These are phyloP conservation scores for Psilocybe sp. DNA, from an alignment of 768 basidiomycete species.

Conservation along the genomic window DNA sequence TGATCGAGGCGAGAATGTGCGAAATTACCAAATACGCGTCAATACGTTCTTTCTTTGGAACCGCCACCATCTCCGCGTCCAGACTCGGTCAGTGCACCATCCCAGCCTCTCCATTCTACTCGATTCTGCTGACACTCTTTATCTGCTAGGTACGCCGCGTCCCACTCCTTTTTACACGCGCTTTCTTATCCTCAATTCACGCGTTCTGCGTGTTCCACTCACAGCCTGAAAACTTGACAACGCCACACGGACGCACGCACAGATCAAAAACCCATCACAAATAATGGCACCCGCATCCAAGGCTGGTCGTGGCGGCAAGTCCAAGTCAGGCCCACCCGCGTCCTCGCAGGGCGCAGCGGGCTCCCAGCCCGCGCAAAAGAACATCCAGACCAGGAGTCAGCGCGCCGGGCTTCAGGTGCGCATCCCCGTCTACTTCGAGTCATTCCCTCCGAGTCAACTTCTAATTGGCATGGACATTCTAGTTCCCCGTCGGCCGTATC, in stretches of 20 bases:
- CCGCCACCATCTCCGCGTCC: constrained; percentile 36
- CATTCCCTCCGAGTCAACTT: not conserved
- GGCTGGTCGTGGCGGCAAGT: constrained; percentile 59
- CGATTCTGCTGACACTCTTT: no score
- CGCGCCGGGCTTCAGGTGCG: constrained; percentile 85
- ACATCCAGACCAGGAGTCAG: constrained; percentile 69
- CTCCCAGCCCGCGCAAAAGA: constrained; percentile 24
- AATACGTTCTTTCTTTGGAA: constrained; percentile 41
- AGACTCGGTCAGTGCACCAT: constrained; percentile 27
- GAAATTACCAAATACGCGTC: constrained; percentile 32
- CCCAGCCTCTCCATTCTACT: no score
- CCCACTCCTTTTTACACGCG: not conserved
- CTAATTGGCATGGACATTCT: not conserved
- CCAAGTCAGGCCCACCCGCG: constrained; percentile 46
- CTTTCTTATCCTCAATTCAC: constrained; percentile 5
- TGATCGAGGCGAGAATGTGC: constrained; percentile 9
- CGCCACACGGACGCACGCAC: no score
- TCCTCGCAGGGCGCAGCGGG: constrained; percentile 22
- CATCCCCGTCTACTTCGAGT: not conserved
- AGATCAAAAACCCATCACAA: not conserved
- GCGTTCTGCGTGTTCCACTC: no score
- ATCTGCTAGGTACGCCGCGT: no score
- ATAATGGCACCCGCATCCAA: constrained; percentile 48
- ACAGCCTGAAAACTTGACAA: no score
- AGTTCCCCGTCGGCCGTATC: constrained; percentile 98